Base-by-base conservation (phyloP, 2,329 filamentous ascomycete species). In the Aspergillus glaucus region DNA sequence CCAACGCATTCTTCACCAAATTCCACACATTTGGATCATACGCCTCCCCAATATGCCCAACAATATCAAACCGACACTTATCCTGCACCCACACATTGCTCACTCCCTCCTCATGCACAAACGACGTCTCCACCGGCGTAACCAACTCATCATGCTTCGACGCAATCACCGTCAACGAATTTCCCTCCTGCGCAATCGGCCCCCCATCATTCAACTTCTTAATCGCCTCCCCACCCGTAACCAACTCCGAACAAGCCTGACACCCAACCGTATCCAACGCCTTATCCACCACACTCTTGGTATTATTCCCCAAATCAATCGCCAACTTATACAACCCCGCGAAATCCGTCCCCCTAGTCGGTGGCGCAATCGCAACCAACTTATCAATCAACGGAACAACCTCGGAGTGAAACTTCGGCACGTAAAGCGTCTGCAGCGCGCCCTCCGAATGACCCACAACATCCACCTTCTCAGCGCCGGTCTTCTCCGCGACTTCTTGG, bases 361-460 rank as follows among this genome's bases (percentile, higher is more conserved):
- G 67, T 6, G 67, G 67, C 17, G 67, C 67, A 44, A 70, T 69
- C 2, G 64, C 49, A 10, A 65, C 63, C 17, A 69, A 51, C n/a
- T 62, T 61, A 26, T 69, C 64, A 12, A 70, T 44, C 6, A 63
- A 39, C 8, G 52, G 47, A 15, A 62, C 47, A 3, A 68, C 61
- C 19, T 40, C 15, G 2, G 59, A 56, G 21, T 67, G 58, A 53
- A 69, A 68, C 42, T 70, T 70, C n/a, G 67, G 66, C 8, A 69
- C 67, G 45, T 70, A 70, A 2, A 74, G 56, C 1, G 65, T 48
- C 49, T 72, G 69, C 47, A 73, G 70, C 5, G 61, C 71, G 40
- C 71, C 71, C 54, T 74, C 71, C 2, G 71, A 74, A 54, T 74
- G 71, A 6, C 71, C 71, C 14, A 74, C 68, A 1, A 74, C 49